phyloP scores from a whole-genome alignment of 2,329 filamentous ascomycete genomes.

The Phaeosphaeriaceae sp. region DNA sequence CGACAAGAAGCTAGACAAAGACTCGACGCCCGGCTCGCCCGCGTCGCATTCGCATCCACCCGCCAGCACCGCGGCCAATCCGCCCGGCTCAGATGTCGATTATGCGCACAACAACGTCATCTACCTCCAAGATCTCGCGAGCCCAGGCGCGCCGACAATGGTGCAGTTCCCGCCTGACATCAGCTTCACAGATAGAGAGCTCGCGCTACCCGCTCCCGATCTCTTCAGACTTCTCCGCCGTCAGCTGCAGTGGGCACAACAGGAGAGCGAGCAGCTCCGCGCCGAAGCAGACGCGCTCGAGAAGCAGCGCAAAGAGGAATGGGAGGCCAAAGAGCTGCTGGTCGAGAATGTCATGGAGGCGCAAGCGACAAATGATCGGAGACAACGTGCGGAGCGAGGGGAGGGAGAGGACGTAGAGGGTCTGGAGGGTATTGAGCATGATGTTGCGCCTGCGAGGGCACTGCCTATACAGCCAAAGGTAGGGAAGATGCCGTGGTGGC shows the following conservation, averaged over 20 bases:
- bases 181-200: constrained; percentile 71
- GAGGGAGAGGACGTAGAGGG: constrained; percentile 39
- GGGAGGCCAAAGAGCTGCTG: constrained; percentile 80
- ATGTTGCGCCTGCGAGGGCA: constrained; percentile 42
- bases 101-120: constrained; percentile 64
- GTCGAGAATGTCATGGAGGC: constrained; percentile 78
- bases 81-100: constrained; percentile 36
- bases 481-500: constrained; percentile 44
- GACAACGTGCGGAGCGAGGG: constrained; percentile 43
- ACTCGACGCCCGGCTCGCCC: constrained; percentile 44
- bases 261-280: constrained; percentile 69
- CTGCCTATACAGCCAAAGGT: constrained; percentile 33
- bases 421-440: constrained; percentile 45
- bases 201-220: constrained; percentile 68
- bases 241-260: constrained; percentile 75
- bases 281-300: constrained; percentile 72
- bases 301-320: constrained; percentile 71
- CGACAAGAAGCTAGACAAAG: constrained; percentile 38
- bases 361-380: constrained; percentile 59
- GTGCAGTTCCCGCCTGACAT: constrained; percentile 63
- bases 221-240: constrained; percentile 69
- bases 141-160: constrained; percentile 62
- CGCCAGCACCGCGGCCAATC: constrained; percentile 25
- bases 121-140: constrained; percentile 65
- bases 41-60: constrained; percentile 36